Conservation (phyloP, 1,284 basidiomycete genomes). For the Puccinia coronata region DNA sequence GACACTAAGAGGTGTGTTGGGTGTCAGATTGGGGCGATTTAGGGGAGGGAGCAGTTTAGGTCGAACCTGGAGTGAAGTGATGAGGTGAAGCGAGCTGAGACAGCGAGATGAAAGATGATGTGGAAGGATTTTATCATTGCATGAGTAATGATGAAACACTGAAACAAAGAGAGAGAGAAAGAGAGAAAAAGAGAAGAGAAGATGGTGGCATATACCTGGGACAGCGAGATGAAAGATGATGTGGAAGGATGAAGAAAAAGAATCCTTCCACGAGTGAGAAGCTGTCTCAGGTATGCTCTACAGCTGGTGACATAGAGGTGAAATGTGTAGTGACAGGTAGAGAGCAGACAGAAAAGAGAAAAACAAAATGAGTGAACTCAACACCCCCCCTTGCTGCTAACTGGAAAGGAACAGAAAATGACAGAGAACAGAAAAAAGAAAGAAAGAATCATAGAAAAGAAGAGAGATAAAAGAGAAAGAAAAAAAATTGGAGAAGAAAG, state of each 20-base stretch:
- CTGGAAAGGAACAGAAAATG: background rate
- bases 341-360: background rate
- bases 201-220: background rate
- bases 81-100: no score
- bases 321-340: background rate
- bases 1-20: no score
- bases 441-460: background rate
- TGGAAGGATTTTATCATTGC: no score
- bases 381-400: background rate
- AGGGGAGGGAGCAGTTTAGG: no score
- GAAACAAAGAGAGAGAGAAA: no score
- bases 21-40: no score
- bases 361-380: no score
- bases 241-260: background rate
- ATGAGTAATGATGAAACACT: no score
- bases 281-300: background rate
- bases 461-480: background rate
- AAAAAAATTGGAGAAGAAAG: background rate
- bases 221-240: background rate
- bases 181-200: background rate
- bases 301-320: background rate
- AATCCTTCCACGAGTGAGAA: background rate
- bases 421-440: background rate
- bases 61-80: no score
- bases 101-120: no score